Base-by-base conservation (phyloP, 208 protist genomes). In the Trypanosoma mega region DNA sequence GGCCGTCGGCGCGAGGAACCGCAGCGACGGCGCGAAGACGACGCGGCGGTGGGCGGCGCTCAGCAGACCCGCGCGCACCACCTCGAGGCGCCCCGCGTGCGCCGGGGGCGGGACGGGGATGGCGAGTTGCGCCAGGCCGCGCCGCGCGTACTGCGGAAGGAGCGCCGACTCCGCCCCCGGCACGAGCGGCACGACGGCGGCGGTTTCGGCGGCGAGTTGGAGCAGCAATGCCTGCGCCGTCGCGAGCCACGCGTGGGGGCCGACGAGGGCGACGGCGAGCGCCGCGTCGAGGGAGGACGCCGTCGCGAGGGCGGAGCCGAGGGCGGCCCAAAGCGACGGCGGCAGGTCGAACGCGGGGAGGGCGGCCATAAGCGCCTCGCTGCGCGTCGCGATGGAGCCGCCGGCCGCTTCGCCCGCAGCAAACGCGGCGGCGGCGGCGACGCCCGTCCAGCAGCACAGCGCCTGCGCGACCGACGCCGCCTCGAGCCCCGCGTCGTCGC, bases 391-490 rank as follows among this genome's bases (percentile, higher is more conserved):
- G 2, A 3, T 23, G 43, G 63, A 45, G 34, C 64, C 61, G n/a
- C 62, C 59, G 4, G 24, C 33, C 1, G 45, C 20, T 21, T 68
- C 59, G 3, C 49, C 52, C 21, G 57, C 46, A 7, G 53, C 64
- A 47, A 69, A 65, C 20, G 65, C 69, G 16, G 70, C 65, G 12
- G 75, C 75, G 12, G 68, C 60, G 8, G 69, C 69, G 6, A 74
- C 31, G 36, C 64, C 48, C 29, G 76, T 61, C 75, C 75, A 81
- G 31, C 45, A 71, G 16, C 62, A 74, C 55, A 67, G 41, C 20
- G 63, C 43, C 45, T 69, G 45, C 21, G 50, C 34, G 37, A 67
- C 50, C 20, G 53, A 30, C 27, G 8, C 27, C 14, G 24, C 44
- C 21, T 73, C 72, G 43, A 29, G 8, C 23, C 56, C 63, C 2